Conservation (phyloP, 179 eudicot genomes). For the Drosera spatulata region DNA sequence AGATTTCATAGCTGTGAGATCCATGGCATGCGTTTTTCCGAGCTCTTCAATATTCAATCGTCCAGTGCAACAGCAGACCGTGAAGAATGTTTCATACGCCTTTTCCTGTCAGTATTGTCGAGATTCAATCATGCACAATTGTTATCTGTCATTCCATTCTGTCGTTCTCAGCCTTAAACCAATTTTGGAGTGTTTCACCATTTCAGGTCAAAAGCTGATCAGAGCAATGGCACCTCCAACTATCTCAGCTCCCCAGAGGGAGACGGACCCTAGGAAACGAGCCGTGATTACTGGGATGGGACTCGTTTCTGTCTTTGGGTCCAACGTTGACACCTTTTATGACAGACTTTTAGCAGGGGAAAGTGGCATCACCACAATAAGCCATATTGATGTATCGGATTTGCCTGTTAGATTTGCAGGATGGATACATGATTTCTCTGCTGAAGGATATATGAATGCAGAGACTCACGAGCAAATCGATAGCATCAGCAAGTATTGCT, state of each 20-base stretch:
- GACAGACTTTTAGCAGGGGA: constrained; percentile 38
- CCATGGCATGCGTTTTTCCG: background rate
- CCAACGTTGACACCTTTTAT: constrained; percentile 34
- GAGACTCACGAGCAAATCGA: constrained; percentile 43
- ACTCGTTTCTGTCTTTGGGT: constrained; percentile 44
- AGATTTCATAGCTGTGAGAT: background rate
- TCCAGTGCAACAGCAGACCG: background rate
- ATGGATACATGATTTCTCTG: constrained; percentile 36
- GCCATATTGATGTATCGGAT: constrained; percentile 28
- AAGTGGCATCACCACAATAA: constrained; percentile 33
- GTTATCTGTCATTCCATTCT: background rate
- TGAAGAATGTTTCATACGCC: background rate
- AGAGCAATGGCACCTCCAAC: constrained; percentile 29
- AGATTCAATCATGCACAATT: no score
- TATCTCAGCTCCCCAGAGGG: constrained; percentile 40
- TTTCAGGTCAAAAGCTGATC: constrained; percentile 18
- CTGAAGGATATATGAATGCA: constrained; percentile 41
- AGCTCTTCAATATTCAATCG: background rate
- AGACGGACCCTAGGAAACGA: constrained; percentile 50
- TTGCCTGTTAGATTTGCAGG: constrained; percentile 38
- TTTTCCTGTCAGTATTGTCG: background rate
- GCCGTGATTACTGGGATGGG: constrained; percentile 61
- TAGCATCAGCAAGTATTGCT: constrained; percentile 37
- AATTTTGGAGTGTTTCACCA: background rate
- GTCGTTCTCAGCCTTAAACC: background rate